Evolutionary conservation across 2,329 filamentous ascomycete genomes (phyloP).

Genomic region (Penicillium sp.): DNA sequence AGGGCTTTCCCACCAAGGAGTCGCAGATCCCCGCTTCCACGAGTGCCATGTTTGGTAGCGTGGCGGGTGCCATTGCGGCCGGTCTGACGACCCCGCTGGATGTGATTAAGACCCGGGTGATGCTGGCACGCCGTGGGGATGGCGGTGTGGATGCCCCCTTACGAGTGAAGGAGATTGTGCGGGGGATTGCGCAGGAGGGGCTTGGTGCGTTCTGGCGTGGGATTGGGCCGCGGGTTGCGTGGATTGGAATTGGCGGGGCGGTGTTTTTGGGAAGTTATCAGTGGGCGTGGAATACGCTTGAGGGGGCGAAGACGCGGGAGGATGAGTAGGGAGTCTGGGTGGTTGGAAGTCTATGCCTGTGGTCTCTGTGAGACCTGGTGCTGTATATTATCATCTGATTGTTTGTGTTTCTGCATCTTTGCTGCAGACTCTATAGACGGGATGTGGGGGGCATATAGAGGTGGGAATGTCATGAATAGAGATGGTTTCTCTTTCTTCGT

Average conservation of each 20-base stretch:
- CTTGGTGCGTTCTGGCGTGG: slow-evolving; percentile 50
- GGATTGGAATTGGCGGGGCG: slow-evolving; percentile 93
- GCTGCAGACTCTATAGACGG: background rate
- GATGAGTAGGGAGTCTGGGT: slow-evolving; percentile 6
- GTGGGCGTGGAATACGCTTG: slow-evolving; percentile 76
- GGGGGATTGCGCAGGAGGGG: slow-evolving; percentile 60
- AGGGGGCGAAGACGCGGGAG: slow-evolving; percentile 37
- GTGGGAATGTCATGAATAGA: slow-evolving; percentile 6
- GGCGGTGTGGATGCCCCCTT: slow-evolving; percentile 45
- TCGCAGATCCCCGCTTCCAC: slow-evolving; percentile 67
- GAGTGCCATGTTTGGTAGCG: slow-evolving; percentile 80
- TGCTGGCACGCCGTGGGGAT: slow-evolving; percentile 75
- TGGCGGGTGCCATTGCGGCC: slow-evolving; percentile 82
- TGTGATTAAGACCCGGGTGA: slow-evolving; percentile 94
- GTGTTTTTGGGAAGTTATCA: slow-evolving; percentile 95
- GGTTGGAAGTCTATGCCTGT: background rate
- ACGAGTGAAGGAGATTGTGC: slow-evolving; percentile 56
- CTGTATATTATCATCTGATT: slow-evolving; percentile 15
- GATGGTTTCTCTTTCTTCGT: background rate
- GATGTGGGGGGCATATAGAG: slow-evolving; percentile 7
- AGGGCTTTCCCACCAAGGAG: slow-evolving; percentile 37
- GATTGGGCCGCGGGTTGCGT: slow-evolving; percentile 78
- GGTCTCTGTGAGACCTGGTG: background rate
- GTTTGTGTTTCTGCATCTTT: slow-evolving; percentile 5
- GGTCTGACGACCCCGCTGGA: slow-evolving; percentile 90